phyloP scores from a whole-genome alignment of 1,284 basidiomycete species.

The Cerrena zonata region DNA sequence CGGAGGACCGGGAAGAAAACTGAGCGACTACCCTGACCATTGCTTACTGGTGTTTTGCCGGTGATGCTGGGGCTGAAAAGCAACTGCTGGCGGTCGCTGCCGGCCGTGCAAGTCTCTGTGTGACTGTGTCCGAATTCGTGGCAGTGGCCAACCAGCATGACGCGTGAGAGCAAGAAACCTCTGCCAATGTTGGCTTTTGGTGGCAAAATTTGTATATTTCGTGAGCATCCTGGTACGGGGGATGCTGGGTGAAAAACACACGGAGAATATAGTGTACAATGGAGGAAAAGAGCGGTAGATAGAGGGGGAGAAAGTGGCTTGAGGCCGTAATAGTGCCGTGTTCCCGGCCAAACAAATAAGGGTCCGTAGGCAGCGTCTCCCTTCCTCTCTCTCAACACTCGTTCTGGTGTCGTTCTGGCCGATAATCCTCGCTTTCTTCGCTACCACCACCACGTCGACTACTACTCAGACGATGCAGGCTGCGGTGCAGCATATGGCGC shows the following conservation, averaged over 20 bases:
- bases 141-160: background rate
- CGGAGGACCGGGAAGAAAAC: too few species aligned
- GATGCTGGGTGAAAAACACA: background rate
- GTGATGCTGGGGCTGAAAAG: background rate
- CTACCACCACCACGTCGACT: constrained; percentile 28
- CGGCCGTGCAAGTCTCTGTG: background rate
- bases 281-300: background rate
- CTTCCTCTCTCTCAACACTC: constrained; percentile 23
- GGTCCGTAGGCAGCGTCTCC: constrained; percentile 19
- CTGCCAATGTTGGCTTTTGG: background rate
- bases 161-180: background rate
- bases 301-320: background rate
- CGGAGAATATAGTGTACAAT: background rate
- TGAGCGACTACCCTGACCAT: too few species aligned
- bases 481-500: constrained; percentile 49
- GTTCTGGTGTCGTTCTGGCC: constrained; percentile 26
- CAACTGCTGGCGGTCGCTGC: background rate
- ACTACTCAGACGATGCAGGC: constrained; percentile 59
- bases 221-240: too few species aligned
- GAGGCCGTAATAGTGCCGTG: constrained; percentile 20
- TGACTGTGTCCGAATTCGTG: background rate
- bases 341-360: constrained; percentile 29
- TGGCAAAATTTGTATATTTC: background rate
- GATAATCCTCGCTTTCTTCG: constrained; percentile 37
- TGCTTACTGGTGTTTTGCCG: background rate